Evolutionary conservation across 108 stramenopile genomes (phyloP), one percentile per base, ranked within the genome.

Genomic region (Cylindrotheca closterium): DNA sequence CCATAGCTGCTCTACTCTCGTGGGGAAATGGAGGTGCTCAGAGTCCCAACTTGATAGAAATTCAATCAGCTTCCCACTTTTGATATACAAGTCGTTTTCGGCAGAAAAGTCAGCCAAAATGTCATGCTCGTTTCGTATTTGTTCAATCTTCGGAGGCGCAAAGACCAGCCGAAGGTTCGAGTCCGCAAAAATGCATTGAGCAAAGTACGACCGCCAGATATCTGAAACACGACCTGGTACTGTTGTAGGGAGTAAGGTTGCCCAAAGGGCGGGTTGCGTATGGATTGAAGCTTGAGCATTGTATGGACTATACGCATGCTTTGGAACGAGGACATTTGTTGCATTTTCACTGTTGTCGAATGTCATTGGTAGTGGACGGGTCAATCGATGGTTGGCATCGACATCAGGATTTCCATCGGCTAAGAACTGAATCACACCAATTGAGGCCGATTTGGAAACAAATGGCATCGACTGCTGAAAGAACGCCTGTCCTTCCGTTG

Each of bases 201-300:
- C 74, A 67, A 81, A 67, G 58, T 84, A 87, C 22, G 75, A 47
- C 12, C 86, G 68, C 86, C 86, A 87, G 27, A 87, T 87, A 51
- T 87, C 86, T 8, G 63, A 60, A 0, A 87, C 81, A 2, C 86
- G 65, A 1, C 79, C 80, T 47, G 71, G 67, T 4, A 87, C 86
- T 4, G 83, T 75, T 1, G 77, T 53, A 26, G 83, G 86, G 10
- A 87, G 67, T 7, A 80, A 63, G 53, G 71, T 64, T 0, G 75
- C 81, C 75, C 75, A 84, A 0, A 87, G 74, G 0, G 79, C 78
- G 15, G 53, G 37, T 23, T 53, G 23, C 30, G 33, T 55, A 67
- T 73, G 75, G 2, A 84, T 49, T 0, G 86, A 84, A 17, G 86
- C 83, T 74, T 87, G 81, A 21, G 86, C 81, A 62, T 87, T 87